Percentiles rank a stretch among this genome's conserved stretches.
Conservation (phyloP, 768 basidiomycete genomes). For the Tremella fuciformis region DNA sequence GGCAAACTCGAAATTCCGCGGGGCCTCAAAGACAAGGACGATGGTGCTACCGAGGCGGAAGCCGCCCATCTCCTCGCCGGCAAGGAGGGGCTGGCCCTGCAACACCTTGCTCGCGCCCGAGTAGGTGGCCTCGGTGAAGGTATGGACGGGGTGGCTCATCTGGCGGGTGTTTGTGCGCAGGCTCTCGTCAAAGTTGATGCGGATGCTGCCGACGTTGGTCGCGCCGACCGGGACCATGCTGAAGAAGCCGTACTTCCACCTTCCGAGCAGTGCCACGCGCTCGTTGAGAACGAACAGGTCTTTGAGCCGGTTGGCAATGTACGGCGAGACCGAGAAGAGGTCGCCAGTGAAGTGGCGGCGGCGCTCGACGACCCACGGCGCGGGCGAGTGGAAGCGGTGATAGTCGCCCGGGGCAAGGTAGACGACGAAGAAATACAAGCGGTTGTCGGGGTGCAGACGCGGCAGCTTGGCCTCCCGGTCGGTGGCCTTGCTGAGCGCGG, state of each 20-base stretch:
- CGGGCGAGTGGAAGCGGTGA: conserved; percentile 93
- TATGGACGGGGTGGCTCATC: conserved; percentile 65
- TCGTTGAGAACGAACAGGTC: conserved; percentile 98
- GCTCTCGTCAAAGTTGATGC: conserved; percentile 88
- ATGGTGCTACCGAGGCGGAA: conserved; percentile 94
- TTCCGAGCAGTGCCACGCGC: conserved; percentile 85
- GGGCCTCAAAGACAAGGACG: conserved; percentile 95
- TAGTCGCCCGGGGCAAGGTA: conserved; percentile 99
- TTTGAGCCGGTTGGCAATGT: conserved; percentile 83
- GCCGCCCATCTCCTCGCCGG: conserved; percentile 96
- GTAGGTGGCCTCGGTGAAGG: conserved; percentile 90
- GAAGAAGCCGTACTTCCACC: conserved; percentile 95
- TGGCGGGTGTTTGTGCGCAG: conserved; percentile 83
- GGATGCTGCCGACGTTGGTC: conserved; percentile 95
- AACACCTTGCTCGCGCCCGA: conserved; percentile 75
- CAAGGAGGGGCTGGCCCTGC: conserved; percentile 77
- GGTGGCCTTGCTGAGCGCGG: conserved; percentile 22
- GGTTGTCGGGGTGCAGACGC: conserved; percentile 69
- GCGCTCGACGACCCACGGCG: conserved; percentile 96
- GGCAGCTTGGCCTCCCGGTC: conserved; percentile 32
- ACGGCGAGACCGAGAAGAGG: conserved; percentile 93
- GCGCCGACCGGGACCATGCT: conserved; percentile 97
- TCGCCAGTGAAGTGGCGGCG: conserved; percentile 95
- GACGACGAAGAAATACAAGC: conserved; percentile 87
- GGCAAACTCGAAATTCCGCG: conserved; percentile 71